These are phyloP conservation scores for Aschersonia sp. DNA, from an alignment of 2,329 filamentous ascomycete genomes.

Conservation along the genomic window DNA sequence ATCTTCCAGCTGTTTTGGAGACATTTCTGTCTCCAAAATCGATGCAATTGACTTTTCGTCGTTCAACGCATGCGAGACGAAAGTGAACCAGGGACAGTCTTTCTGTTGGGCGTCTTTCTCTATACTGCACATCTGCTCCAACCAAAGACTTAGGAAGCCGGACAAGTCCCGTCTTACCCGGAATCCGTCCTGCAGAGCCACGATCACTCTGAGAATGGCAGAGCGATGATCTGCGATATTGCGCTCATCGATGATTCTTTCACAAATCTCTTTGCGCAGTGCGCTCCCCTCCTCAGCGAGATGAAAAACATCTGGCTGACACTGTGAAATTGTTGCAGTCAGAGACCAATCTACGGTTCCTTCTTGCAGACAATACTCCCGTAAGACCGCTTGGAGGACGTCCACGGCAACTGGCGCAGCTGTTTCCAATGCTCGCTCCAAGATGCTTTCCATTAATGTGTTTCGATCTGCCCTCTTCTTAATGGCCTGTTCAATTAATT, in stretches of 20 bases:
- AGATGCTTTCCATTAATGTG: constrained; percentile 14
- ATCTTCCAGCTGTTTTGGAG: constrained; percentile 26
- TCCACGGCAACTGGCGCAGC: constrained; percentile 21
- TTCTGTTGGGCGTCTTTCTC: constrained; percentile 13
- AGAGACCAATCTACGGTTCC: constrained; percentile 26
- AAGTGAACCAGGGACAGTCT: constrained; percentile 19
- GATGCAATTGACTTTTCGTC: constrained; percentile 7
- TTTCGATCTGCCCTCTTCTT: constrained; percentile 11
- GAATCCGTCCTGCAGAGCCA: constrained; percentile 28
- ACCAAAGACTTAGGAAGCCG: constrained; percentile 33
- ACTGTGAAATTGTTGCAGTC: constrained; percentile 23
- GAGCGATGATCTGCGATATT: constrained; percentile 8
- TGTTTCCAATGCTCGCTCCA: constrained; percentile 14
- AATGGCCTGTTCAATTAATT: constrained; percentile 14
- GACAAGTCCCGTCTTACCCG: constrained; percentile 27
- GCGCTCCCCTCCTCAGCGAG: constrained; percentile 21
- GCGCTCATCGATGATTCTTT: constrained; percentile 14
- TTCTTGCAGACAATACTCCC: constrained; percentile 22
- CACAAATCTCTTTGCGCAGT: constrained; percentile 25
- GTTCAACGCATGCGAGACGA: constrained; percentile 8
- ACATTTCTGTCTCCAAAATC: constrained; percentile 27
- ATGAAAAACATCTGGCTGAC: constrained; percentile 34
- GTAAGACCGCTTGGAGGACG: constrained; percentile 27
- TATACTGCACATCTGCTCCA: constrained; percentile 21
- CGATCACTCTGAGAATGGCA: constrained; percentile 20